These are phyloP conservation scores for Penicillium sp. DNA, from an alignment of 2,329 filamentous ascomycete genomes.

Conservation along the genomic window DNA sequence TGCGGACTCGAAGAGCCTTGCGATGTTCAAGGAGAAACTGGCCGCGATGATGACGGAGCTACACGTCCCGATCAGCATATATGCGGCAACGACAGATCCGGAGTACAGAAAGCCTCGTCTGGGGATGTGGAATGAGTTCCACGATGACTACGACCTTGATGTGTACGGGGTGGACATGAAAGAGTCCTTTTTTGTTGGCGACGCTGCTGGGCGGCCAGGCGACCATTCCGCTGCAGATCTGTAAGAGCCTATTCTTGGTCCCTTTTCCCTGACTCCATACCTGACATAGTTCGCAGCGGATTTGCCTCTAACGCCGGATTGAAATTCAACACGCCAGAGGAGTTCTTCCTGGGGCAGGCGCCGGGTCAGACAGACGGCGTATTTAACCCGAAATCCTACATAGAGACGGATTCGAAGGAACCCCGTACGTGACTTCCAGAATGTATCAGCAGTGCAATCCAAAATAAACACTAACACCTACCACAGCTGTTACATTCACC, in stretches of 20 bases:
- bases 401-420: constrained; percentile 24
- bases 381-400: not conserved
- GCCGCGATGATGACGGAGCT: constrained; percentile 60
- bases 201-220: constrained; percentile 61
- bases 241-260: constrained; percentile 30
- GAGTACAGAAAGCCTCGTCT: constrained; percentile 77
- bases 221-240: constrained; percentile 60
- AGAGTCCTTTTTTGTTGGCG: constrained; percentile 79
- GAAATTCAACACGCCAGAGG: constrained; percentile 78
- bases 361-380: constrained; percentile 47
- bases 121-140: constrained; percentile 78
- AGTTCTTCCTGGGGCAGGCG: constrained; percentile 72
- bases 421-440: constrained; percentile 28
- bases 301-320: constrained; percentile 83
- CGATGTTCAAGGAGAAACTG: constrained; percentile 79
- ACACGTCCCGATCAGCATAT: constrained; percentile 71
- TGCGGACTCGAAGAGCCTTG: constrained; percentile 61
- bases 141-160: constrained; percentile 58
- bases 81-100: constrained; percentile 81
- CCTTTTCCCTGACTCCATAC: not conserved
- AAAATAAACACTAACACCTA: constrained; percentile 1
- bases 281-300: constrained; percentile 51
- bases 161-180: constrained; percentile 60
- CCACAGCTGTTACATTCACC: constrained; percentile 38
- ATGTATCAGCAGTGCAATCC: not conserved